Evolutionary conservation across 805 yeast genomes (phyloP), one percentile per base, ranked within the genome.

Genomic region (Metschnikowia gruessii): DNA sequence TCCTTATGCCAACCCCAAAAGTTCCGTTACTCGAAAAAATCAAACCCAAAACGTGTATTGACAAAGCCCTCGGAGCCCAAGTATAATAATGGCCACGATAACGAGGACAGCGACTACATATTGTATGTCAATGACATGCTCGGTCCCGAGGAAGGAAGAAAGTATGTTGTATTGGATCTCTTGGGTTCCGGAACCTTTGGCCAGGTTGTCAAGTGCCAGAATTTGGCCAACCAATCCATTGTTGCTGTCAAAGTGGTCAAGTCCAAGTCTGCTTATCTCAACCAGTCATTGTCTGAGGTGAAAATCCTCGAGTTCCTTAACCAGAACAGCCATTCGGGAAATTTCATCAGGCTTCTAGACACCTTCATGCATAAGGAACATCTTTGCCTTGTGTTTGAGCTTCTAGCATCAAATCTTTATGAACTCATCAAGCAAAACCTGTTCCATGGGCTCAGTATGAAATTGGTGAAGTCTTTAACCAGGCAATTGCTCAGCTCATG

Each of bases 181-280:
- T 68, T 94, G 35, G 99, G 99, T 0, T 92, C 91, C 51, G 99
- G 99, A 2, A 91, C 99, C 1, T 94, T 94, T 74, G 99, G 99
- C 9, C 98, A 94, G 68, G 99, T 94, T 39, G 95, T 91, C 35
- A 94, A 92, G 68, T 92, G 97, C 67, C 96, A 88, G 63, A 79
- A 82, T 56, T 70, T 85, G 60, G 63, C 77, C 33, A 87, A 90
- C 38, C 94, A 89, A 61, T 92, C 88, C 51, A 80, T 92, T 17
- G 87, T 91, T 21, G 99, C 99, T 1, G 95, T 94, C 31, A 94
- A 94, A 66, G 95, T 94, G 37, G 87, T 94, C 48, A 94, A 92
- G 63, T 85, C 96, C 30, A 86, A 86, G 61, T 88, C 96, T 4
- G 96, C 95, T 9, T 91, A 85, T 60, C 74, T 90, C 63, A 90